Percentiles rank a stretch among this genome's conserved stretches.
phyloP scores from a whole-genome alignment of 1,284 basidiomycete genomes.

The Ceratobasidium sp. region DNA sequence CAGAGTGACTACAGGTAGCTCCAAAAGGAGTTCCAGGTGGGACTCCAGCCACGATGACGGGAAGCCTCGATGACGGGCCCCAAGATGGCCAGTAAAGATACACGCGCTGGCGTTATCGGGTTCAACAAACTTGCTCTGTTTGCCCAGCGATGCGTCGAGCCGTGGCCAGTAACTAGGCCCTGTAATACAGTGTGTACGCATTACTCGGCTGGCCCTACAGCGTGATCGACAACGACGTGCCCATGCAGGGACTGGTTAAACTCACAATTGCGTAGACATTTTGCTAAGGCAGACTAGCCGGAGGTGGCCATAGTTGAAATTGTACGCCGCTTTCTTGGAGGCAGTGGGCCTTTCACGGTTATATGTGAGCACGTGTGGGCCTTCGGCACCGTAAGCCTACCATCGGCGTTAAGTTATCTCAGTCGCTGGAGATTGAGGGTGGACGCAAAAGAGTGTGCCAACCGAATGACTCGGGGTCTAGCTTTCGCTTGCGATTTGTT shows the following conservation, averaged over 20 bases:
- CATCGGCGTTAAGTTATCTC: background rate
- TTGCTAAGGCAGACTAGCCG: background rate
- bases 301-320: background rate
- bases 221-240: background rate
- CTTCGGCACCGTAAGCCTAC: no score
- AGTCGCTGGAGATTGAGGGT: background rate
- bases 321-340: background rate
- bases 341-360: background rate
- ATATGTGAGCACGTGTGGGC: background rate
- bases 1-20: no score
- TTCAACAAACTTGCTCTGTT: background rate
- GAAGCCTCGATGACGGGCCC: background rate
- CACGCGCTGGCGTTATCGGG: background rate
- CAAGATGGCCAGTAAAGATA: background rate
- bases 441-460: background rate
- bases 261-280: background rate
- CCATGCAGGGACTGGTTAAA: background rate
- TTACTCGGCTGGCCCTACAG: background rate
- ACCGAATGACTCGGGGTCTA: background rate
- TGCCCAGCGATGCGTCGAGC: background rate
- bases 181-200: background rate
- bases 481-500: background rate
- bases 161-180: background rate
- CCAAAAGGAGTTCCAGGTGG: no score
- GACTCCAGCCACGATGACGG: no score